Conservation (phyloP, 805 yeast species). For the Lachancea sp. region DNA sequence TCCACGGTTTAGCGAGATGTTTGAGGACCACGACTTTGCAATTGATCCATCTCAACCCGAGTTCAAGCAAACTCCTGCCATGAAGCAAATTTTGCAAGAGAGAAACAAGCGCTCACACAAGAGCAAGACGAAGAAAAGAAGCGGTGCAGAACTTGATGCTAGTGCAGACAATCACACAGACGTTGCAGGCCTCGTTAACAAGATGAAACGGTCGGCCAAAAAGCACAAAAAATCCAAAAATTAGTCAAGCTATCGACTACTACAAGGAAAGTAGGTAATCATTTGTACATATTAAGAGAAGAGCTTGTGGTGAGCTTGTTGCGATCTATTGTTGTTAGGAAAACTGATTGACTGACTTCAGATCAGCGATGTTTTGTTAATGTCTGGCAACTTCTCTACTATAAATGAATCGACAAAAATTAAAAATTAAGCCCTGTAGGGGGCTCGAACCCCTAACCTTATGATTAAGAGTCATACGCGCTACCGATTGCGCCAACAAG, state of each 20-base stretch:
- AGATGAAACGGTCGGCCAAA: conserved; percentile 39
- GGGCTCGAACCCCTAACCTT: conserved; percentile 27
- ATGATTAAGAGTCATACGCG: conserved; percentile 23
- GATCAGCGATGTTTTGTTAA: too few relatives aligned
- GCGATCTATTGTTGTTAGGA: too few relatives aligned
- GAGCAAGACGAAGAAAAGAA: conserved; percentile 15
- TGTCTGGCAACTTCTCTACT: too few relatives aligned
- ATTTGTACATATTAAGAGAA: background rate
- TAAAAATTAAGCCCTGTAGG: conserved; percentile 21
- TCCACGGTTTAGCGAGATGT: conserved; percentile 77
- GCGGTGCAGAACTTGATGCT: conserved; percentile 8
- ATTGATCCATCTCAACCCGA: conserved; percentile 93
- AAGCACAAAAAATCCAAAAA: background rate
- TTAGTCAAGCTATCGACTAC: too few relatives aligned
- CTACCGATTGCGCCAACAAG: conserved; percentile 28
- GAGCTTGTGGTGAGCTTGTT: too few relatives aligned
- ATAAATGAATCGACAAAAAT: too few relatives aligned
- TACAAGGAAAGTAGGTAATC: too few relatives aligned
- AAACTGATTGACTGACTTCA: too few relatives aligned
- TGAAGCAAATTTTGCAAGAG: conserved; percentile 76
- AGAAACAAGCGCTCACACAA: conserved; percentile 48
- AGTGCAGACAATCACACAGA: conserved; percentile 4
- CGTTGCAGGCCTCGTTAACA: conserved; percentile 39
- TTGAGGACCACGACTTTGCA: conserved; percentile 82
- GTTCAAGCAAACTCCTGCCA: conserved; percentile 78